These are phyloP conservation scores for Bifiguratus adelaidae DNA, from an alignment of 192 early-diverging fungal species.

Conservation along the genomic window DNA sequence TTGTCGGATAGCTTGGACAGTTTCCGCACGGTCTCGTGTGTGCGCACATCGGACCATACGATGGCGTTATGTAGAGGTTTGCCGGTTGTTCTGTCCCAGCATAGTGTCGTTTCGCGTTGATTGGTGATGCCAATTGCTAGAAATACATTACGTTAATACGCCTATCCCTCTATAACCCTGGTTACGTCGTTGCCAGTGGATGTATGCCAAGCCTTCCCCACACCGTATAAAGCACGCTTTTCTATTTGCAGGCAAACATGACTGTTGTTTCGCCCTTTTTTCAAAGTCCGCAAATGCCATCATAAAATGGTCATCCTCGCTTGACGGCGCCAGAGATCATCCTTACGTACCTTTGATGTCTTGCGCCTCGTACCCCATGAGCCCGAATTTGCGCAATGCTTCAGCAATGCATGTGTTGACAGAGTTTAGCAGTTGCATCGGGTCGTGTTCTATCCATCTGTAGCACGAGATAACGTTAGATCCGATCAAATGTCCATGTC, in stretches of 20 bases:
- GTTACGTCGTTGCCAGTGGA: no score
- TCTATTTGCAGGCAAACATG: no score
- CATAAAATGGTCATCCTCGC: no score
- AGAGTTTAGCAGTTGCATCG: constrained; percentile 59
- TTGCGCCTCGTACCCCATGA: constrained; percentile 39
- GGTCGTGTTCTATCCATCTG: constrained; percentile 91
- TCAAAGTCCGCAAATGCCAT: neutral
- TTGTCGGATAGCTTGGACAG: constrained; percentile 37
- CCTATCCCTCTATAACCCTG: no score
- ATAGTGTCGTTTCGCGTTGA: constrained; percentile 89
- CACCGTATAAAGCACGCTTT: no score
- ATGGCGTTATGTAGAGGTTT: constrained; percentile 78
- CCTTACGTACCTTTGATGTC: constrained; percentile 29
- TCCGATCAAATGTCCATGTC: no score
- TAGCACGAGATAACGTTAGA: no score
- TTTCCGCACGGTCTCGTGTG: constrained; percentile 56
- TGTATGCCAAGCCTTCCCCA: no score
- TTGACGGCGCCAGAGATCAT: no score
- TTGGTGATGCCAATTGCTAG: constrained; percentile 85
- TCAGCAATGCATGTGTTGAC: constrained; percentile 65
- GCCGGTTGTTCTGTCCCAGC: constrained; percentile 80
- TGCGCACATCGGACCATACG: constrained; percentile 89
- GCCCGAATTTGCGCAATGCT: constrained; percentile 52
- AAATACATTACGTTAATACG: no score
- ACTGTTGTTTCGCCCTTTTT: no score